These are phyloP conservation scores for Saturnispora halmiae DNA, from an alignment of 805 yeast genomes.

Conservation along the genomic window DNA sequence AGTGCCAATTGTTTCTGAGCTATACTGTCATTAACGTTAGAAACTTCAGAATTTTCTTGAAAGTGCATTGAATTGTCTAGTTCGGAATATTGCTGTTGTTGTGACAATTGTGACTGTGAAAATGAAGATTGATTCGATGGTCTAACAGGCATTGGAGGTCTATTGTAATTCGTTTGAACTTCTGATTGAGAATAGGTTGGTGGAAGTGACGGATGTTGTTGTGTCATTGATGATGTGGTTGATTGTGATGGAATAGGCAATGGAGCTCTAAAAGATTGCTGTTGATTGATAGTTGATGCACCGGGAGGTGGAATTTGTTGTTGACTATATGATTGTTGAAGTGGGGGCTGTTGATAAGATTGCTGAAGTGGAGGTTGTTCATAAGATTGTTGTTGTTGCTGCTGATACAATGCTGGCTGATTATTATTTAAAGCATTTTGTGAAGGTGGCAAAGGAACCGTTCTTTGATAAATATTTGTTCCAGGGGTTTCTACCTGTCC, in stretches of 20 bases:
- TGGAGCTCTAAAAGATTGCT: constrained; percentile 18
- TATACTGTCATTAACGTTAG: constrained; percentile 2
- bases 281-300: constrained; percentile 12
- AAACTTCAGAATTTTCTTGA: neutral
- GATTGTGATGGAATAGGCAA: constrained; percentile 9
- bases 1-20: constrained; percentile 14
- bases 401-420: constrained; percentile 1
- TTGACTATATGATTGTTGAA: constrained; percentile 3
- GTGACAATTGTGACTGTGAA: constrained; percentile 4
- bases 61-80: neutral
- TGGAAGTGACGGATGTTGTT: neutral
- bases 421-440: neutral
- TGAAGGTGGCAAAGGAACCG: neutral
- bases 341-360: constrained; percentile 10
- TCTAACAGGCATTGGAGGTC: neutral
- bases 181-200: neutral
- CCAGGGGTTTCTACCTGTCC: neutral
- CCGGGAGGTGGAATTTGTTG: constrained; percentile 11
- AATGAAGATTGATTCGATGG: neutral
- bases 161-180: neutral
- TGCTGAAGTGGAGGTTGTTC: constrained; percentile 12
- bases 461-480: neutral
- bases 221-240: constrained; percentile 9
- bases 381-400: constrained; percentile 13
- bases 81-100: constrained; percentile 1